Base-by-base conservation (phyloP, 371 early-diverging fungal genomes). In the Funneliformis caledonium region DNA sequence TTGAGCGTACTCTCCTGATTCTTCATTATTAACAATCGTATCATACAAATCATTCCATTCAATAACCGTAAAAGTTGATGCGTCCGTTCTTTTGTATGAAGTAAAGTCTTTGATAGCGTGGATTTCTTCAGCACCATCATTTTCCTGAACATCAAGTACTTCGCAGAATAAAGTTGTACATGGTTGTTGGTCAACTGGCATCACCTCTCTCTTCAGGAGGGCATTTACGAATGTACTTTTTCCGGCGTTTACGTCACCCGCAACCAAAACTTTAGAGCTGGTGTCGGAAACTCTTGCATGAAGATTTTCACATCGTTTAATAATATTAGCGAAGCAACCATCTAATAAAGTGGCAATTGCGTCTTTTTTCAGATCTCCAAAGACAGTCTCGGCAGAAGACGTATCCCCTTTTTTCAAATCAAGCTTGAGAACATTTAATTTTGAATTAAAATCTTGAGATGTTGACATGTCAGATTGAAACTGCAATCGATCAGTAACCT, bases 191-290 rank as follows among this genome's bases (percentile, higher is more conserved):
- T 99, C 99, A 62, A 91, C 90, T 2, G 98, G 98, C 52, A 98
- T 88, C 4, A 99, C 87, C 76, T 95, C 92, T 61, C 94, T 89
- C 70, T 96, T 92, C 79, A 99, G 85, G 60, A 99, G 85, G 37
- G 99, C 96, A 83, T 99, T 99, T 72, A 99, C 96, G 82, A 99
- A 93, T 1, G 98, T 97, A 42, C 93, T 92, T 87, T 99, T 99
- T 65, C 99, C 99, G 14, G 97, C 95, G 82, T 99, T 99, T 79
- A 99, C 85, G 84, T 99, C 99, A 73, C 99, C 99, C 2, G 98
- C 97, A 59, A 99, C 97, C 42, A 99, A 87, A 4, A 99, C 95
- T 85, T 95, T 94, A 78, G 96, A 96, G 31, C 94, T 93, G 45
- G 92, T 94, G 88, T 99, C 99, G 16, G 90, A 87, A 12, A 98